Base-by-base conservation (phyloP, 2,329 filamentous ascomycete species). In the Paecilomyces variotii region DNA sequence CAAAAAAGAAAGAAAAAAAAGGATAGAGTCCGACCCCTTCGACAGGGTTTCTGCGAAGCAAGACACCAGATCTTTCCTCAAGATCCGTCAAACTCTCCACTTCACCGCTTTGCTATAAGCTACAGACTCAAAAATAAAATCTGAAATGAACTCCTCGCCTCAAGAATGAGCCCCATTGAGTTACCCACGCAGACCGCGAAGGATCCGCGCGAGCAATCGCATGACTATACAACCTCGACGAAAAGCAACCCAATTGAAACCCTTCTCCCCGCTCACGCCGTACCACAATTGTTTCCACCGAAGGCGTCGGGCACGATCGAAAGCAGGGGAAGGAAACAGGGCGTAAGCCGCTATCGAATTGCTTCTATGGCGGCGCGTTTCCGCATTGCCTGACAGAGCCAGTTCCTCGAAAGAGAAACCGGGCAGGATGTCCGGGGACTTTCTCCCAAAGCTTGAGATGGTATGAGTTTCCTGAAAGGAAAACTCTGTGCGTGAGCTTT, bases 111-210 rank as follows among this genome's bases (percentile, higher is more conserved):
- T 79, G 68, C 74, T 73, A 80, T 80, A 80, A 81, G 78, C 77
- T 80, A 80, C 75, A 76, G 78, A 80, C 75, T 75, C 74, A 59
- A 63, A 76, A 76, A 75, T 32, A 70, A 73, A 74, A 76, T 74
- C 62, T 69, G 61, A 59, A 67, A 65, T 75, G 80, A 80, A 83
- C 89, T 88, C 89, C 91, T 96, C 91, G 92, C 89, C 84, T 91
- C 93, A 89, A 97, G 91, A 97, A 96, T 97, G 91, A 97, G 93
- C 93, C 93, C 93, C 93, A 96, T 97, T 91, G 92, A 96, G 93
- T 97, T 95, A 96, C 90, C 82, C 78, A 75, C 72, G 71, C 65
- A 57, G 61, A 61, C 68, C 67, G 67, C 65, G 60, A 61, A 53
- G 61, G 64, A 62, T 45, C 39, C 19, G 67, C 73, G 78, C 72